Conservation (phyloP, 192 early-diverging fungal species). For the Thamnidium elegans region DNA sequence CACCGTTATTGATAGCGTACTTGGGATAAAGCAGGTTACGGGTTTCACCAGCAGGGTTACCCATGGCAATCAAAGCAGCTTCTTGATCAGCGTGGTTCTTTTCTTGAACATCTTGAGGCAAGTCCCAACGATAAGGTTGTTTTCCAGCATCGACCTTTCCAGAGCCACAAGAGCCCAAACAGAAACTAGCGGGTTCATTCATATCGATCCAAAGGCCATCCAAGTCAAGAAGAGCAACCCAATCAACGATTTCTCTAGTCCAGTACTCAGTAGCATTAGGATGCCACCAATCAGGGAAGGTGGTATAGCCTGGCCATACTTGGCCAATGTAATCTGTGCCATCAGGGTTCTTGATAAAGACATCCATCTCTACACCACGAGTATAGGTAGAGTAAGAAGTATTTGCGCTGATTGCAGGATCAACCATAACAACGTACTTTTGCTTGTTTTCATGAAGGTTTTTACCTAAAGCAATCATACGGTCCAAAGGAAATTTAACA, state of each 20-base stretch:
- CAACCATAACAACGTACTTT: constrained; percentile 59
- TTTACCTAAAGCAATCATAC: constrained; percentile 46
- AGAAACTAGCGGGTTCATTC: constrained; percentile 68
- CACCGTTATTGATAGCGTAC: constrained; percentile 50
- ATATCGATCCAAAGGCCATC: constrained; percentile 66
- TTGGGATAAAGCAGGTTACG: constrained; percentile 40
- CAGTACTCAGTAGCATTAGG: constrained; percentile 49
- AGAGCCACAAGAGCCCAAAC: constrained; percentile 54
- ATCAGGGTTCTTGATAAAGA: constrained; percentile 57
- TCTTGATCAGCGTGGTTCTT: constrained; percentile 26
- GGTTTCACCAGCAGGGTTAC: constrained; percentile 9
- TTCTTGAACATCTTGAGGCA: constrained; percentile 36
- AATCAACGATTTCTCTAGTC: constrained; percentile 40
- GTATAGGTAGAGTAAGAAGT: constrained; percentile 51
- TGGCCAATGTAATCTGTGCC: constrained; percentile 53
- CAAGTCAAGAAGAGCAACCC: constrained; percentile 16
- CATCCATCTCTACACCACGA: constrained; percentile 44
- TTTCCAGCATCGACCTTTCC: constrained; percentile 23
- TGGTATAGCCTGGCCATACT: constrained; percentile 60
- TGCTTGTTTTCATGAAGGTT: constrained; percentile 48
- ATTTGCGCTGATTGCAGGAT: constrained; percentile 59
- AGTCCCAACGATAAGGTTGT: constrained; percentile 25
- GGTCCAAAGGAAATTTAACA: constrained; percentile 47
- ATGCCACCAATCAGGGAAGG: constrained; percentile 64
- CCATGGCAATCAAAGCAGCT: constrained; percentile 1